Conservation (phyloP, 371 early-diverging fungal genomes). For the Sporodiniella umbellata region DNA sequence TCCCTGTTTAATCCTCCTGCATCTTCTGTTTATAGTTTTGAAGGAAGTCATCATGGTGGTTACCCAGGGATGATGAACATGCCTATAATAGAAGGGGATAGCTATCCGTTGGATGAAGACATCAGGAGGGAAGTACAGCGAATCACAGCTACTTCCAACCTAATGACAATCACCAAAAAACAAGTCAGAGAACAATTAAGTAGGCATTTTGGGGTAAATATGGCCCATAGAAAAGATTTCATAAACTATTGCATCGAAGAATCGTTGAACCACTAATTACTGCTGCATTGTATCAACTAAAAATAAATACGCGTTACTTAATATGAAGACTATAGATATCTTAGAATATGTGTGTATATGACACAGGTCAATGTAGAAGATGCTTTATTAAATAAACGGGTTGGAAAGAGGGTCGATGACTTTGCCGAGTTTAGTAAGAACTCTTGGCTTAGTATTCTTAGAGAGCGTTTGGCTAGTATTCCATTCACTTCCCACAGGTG, state of each 20-base stretch:
- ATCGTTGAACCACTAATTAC: conserved; percentile 39
- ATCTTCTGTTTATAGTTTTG: conserved; percentile 21
- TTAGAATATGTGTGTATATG: neutral
- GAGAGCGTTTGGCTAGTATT: conserved; percentile 74
- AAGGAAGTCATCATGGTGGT: conserved; percentile 7
- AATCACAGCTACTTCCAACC: conserved; percentile 72
- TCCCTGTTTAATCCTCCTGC: conserved; percentile 9
- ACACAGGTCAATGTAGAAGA: neutral
- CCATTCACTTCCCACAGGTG: conserved; percentile 96
- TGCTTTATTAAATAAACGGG: conserved; percentile 46
- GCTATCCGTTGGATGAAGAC: conserved; percentile 75
- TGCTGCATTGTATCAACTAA: neutral
- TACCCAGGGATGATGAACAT: conserved; percentile 3
- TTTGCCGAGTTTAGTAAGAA: conserved; percentile 81
- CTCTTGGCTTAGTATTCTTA: conserved; percentile 75
- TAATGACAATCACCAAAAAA: conserved; percentile 81
- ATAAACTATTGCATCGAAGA: conserved; percentile 85
- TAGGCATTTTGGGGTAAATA: conserved; percentile 71
- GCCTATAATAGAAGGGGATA: conserved; percentile 5
- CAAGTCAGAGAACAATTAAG: conserved; percentile 83
- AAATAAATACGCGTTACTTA: neutral
- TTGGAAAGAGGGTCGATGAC: conserved; percentile 83
- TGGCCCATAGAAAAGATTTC: conserved; percentile 74
- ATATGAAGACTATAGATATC: neutral
- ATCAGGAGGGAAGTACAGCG: conserved; percentile 70